Percentiles rank a stretch among this genome's conserved stretches.
Evolutionary conservation across 2,329 filamentous ascomycete genomes (phyloP).

Genomic region (Nothophoma quercina): DNA sequence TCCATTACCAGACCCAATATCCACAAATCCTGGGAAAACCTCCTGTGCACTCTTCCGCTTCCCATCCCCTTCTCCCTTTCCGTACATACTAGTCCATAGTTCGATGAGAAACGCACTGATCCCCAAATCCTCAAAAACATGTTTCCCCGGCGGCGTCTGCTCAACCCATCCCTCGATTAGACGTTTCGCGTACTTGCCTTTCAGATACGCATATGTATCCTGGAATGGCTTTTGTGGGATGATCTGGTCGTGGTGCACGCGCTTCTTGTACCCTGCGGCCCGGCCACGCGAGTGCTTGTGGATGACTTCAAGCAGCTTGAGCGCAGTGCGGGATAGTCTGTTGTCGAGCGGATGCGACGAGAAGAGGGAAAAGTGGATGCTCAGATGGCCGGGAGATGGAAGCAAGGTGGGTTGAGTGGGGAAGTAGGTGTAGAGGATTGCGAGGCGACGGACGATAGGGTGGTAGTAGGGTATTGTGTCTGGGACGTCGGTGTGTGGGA

Average conservation of each 20-base stretch:
- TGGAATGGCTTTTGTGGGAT: slow-evolving; percentile 80
- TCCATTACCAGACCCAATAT: slow-evolving; percentile 95
- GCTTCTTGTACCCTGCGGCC: slow-evolving; percentile 75
- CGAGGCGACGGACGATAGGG: slow-evolving; percentile 75
- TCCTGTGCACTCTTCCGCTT: slow-evolving; percentile 21
- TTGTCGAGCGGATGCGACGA: slow-evolving; percentile 47
- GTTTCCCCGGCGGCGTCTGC: slow-evolving; percentile 84
- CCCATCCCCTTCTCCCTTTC: slow-evolving; percentile 16
- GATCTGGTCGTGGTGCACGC: slow-evolving; percentile 82
- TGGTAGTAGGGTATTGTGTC: slow-evolving; percentile 86
- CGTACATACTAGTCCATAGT: slow-evolving; percentile 87
- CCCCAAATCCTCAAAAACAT: slow-evolving; percentile 92
- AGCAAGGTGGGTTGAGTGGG: slow-evolving; percentile 26
- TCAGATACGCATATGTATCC: slow-evolving; percentile 81
- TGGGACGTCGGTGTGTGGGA: slow-evolving; percentile 71
- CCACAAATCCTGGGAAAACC: slow-evolving; percentile 86
- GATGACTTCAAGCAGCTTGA: slow-evolving; percentile 71
- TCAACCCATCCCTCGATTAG: slow-evolving; percentile 84
- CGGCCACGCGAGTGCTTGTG: slow-evolving; percentile 76
- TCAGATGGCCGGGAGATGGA: slow-evolving; percentile 51
- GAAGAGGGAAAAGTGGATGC: slow-evolving; percentile 62
- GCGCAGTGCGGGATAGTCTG: slow-evolving; percentile 71
- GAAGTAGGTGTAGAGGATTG: slow-evolving; percentile 74
- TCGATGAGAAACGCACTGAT: slow-evolving; percentile 94
- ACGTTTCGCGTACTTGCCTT: slow-evolving; percentile 75